phyloP scores from a whole-genome alignment of 176 grass and related monocot genomes.

The Urochloa ruziziensis region DNA sequence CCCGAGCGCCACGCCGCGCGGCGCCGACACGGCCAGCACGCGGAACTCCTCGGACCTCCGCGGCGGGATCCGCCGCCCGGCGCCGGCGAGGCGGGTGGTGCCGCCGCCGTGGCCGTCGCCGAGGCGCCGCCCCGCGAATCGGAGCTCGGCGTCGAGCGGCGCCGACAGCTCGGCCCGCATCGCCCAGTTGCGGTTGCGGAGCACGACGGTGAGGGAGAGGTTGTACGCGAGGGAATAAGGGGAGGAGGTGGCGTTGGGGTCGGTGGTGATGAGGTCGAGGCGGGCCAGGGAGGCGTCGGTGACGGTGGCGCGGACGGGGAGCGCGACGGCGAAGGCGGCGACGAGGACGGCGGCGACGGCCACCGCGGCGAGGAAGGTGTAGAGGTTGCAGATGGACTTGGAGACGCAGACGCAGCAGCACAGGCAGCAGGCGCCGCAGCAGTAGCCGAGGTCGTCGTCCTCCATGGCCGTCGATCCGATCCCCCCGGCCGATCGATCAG shows the following conservation, averaged over 20 bases:
- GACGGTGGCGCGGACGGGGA: neutral
- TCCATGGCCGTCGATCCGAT: neutral
- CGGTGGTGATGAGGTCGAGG: neutral
- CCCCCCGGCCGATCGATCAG: neutral
- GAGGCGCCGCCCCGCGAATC: neutral
- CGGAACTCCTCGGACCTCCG: neutral
- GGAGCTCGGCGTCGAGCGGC: constrained; percentile 28
- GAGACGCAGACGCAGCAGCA: neutral
- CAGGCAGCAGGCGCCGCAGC: neutral
- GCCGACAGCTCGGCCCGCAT: constrained; percentile 8
- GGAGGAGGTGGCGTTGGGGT: neutral
- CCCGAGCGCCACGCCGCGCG: neutral
- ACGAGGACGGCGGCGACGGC: neutral
- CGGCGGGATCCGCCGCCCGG: neutral
- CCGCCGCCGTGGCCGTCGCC: no score
- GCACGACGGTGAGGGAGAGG: constrained; percentile 21
- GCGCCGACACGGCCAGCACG: neutral
- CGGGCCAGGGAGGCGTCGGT: constrained; percentile 9
- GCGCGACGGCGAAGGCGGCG: neutral
- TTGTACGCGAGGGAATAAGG: constrained; percentile 27
- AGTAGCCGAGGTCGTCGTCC: neutral
- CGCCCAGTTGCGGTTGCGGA: constrained; percentile 29
- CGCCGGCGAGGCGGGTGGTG: neutral
- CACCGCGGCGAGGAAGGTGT: neutral
- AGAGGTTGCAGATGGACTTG: neutral